Percentiles rank a stretch among this genome's conserved stretches.
These are phyloP conservation scores for Stentor coeruleus DNA, from an alignment of 73 alveolate species.

Conservation along the genomic window DNA sequence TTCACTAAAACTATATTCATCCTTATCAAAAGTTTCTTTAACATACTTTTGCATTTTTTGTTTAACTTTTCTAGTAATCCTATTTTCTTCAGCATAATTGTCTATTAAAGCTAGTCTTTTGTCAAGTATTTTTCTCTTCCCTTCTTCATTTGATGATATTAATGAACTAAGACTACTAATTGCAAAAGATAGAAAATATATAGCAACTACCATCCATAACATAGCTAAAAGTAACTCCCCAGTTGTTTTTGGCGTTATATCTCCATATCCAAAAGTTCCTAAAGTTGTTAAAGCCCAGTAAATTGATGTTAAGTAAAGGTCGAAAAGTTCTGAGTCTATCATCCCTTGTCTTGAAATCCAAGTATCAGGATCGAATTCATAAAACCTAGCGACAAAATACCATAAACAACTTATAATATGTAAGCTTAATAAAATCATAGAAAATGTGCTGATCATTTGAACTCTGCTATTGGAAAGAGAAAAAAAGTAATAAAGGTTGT, in stretches of 20 bases:
- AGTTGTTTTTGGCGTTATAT: conserved; percentile 38
- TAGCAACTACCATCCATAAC: conserved; percentile 63
- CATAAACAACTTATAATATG: conserved; percentile 71
- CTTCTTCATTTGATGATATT: conserved; percentile 39
- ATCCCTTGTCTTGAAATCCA: conserved; percentile 66
- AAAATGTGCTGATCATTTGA: conserved; percentile 38
- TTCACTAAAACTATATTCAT: conserved; percentile 35
- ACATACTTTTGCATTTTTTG: conserved; percentile 36
- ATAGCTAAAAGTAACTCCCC: conserved; percentile 48
- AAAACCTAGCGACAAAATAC: conserved; percentile 57
- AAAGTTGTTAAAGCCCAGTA: conserved; percentile 64
- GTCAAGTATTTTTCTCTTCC: conserved; percentile 30
- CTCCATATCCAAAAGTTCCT: conserved; percentile 72
- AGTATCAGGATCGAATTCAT: conserved; percentile 63
- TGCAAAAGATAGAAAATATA: conserved; percentile 58
- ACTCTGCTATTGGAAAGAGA: conserved; percentile 37
- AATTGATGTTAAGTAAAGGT: conserved; percentile 41
- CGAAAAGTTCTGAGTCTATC: conserved; percentile 25
- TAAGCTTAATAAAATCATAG: conserved; percentile 40
- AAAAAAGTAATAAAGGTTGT: background rate
- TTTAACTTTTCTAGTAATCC: conserved; percentile 34
- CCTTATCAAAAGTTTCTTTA: conserved; percentile 61
- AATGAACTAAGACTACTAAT: conserved; percentile 58
- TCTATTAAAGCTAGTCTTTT: conserved; percentile 41
- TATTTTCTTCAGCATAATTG: conserved; percentile 45